These are phyloP conservation scores for Cercospora citrullina DNA, from an alignment of 2,329 filamentous ascomycete genomes.

Conservation along the genomic window DNA sequence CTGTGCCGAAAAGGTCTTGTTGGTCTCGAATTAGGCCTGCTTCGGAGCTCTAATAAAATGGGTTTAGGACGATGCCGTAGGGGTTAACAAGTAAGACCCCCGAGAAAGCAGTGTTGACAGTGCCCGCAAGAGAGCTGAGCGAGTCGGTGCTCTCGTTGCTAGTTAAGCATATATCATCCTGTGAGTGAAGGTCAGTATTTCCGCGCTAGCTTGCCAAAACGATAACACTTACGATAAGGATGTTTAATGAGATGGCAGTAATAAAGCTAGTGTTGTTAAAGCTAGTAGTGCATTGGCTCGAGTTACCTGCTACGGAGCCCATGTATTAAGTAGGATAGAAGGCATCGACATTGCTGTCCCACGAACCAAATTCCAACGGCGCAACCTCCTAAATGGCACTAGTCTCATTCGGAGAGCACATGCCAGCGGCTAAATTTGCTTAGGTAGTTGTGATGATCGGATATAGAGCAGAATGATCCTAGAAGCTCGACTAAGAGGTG, in stretches of 20 bases:
- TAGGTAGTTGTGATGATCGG: constrained; percentile 23
- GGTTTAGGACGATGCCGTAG: constrained; percentile 22
- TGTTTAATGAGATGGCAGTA: constrained; percentile 20
- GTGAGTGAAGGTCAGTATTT: neutral
- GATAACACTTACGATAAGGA: constrained; percentile 3
- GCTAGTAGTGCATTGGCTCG: constrained; percentile 12
- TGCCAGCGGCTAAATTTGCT: constrained; percentile 10
- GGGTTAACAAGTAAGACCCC: constrained; percentile 10
- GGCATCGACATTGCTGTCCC: constrained; percentile 16
- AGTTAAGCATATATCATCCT: constrained; percentile 6
- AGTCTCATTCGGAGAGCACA: constrained; percentile 10
- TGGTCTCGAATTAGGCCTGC: constrained; percentile 18
- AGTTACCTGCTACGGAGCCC: constrained; percentile 8
- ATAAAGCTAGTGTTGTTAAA: constrained; percentile 23
- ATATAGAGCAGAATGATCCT: constrained; percentile 16
- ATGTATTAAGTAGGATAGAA: constrained; percentile 24
- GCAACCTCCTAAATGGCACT: constrained; percentile 21
- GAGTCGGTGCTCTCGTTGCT: constrained; percentile 14
- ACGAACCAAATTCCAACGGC: constrained; percentile 21
- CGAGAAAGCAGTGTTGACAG: constrained; percentile 7
- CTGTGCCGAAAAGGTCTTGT: constrained; percentile 14
- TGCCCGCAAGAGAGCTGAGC: constrained; percentile 11
- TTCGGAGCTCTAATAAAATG: constrained; percentile 14
- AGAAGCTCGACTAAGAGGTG: constrained; percentile 14
- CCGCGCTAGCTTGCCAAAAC: neutral